These are phyloP conservation scores for Alternaria ventricosa DNA, from an alignment of 2,329 filamentous ascomycete species.

Conservation along the genomic window DNA sequence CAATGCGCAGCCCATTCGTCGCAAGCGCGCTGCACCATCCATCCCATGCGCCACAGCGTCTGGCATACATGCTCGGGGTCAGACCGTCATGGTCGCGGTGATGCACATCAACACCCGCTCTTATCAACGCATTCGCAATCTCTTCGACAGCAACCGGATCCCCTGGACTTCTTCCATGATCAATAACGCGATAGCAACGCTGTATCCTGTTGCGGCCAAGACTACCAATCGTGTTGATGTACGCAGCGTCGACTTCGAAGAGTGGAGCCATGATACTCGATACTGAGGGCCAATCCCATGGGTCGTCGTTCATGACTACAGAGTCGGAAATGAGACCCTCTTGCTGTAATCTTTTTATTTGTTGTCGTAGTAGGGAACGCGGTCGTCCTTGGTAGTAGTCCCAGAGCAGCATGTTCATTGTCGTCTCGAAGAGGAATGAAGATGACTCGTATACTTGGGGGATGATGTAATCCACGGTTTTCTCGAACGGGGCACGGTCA, in stretches of 20 bases:
- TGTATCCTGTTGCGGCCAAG: constrained; percentile 6
- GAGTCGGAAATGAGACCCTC: neutral
- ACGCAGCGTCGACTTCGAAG: neutral
- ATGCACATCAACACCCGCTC: neutral
- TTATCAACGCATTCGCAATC: neutral
- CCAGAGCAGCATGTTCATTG: constrained; percentile 9
- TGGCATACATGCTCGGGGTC: constrained; percentile 9
- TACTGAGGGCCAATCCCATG: constrained; percentile 7
- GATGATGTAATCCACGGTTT: constrained; percentile 1
- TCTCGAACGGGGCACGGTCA: neutral
- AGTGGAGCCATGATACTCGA: neutral
- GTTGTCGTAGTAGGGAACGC: neutral
- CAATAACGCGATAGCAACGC: neutral
- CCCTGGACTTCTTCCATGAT: neutral
- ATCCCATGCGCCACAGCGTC: neutral
- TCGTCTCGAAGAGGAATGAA: constrained; percentile 6
- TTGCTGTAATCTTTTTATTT: neutral
- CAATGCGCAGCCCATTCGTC: neutral
- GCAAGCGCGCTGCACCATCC: constrained; percentile 12
- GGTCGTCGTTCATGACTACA: neutral
- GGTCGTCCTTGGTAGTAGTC: constrained; percentile 5
- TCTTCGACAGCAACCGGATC: neutral
- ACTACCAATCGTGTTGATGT: constrained; percentile 2
- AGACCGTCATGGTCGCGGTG: neutral
- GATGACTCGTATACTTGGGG: constrained; percentile 4